Evolutionary conservation across 192 early-diverging fungal genomes (phyloP).

Genomic region (Coemansia sp.): DNA sequence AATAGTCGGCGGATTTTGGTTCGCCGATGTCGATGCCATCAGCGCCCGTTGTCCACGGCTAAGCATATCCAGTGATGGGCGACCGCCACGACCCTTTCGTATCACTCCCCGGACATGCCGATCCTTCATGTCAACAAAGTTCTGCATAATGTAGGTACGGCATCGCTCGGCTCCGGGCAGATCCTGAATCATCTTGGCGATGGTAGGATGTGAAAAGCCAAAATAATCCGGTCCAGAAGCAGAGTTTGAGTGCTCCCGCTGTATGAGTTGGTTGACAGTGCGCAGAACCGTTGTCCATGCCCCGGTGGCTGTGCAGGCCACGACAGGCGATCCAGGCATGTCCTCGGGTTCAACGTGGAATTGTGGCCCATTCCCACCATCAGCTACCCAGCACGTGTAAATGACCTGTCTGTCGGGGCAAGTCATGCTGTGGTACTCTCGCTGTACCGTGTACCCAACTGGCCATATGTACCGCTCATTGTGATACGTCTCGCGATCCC

Average conservation of each 20-base stretch:
- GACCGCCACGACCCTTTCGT: constrained; percentile 46
- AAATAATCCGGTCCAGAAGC: constrained; percentile 90
- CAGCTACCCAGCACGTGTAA: constrained; percentile 70
- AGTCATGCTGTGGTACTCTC: constrained; percentile 72
- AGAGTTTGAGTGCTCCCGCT: constrained; percentile 77
- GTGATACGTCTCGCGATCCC: constrained; percentile 77
- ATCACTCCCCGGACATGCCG: constrained; percentile 58
- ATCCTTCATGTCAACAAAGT: constrained; percentile 65
- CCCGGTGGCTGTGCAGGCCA: constrained; percentile 79
- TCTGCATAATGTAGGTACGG: constrained; percentile 69
- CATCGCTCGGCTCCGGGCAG: constrained; percentile 73
- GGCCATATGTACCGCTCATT: constrained; percentile 93
- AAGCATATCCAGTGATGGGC: constrained; percentile 35
- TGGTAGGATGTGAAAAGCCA: constrained; percentile 85
- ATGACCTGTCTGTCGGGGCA: constrained; percentile 58
- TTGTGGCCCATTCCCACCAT: constrained; percentile 74
- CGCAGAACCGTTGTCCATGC: constrained; percentile 87
- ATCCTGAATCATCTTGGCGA: constrained; percentile 85
- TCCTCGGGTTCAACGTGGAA: constrained; percentile 88
- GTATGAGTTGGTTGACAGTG: constrained; percentile 74
- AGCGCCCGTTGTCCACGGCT: constrained; percentile 43
- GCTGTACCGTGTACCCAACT: constrained; percentile 76
- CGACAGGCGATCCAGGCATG: constrained; percentile 62
- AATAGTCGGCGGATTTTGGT: neutral
- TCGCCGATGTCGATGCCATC: constrained; percentile 20